Base-by-base conservation (phyloP, 108 stramenopile genomes). In the Conticribra weissflogii region DNA sequence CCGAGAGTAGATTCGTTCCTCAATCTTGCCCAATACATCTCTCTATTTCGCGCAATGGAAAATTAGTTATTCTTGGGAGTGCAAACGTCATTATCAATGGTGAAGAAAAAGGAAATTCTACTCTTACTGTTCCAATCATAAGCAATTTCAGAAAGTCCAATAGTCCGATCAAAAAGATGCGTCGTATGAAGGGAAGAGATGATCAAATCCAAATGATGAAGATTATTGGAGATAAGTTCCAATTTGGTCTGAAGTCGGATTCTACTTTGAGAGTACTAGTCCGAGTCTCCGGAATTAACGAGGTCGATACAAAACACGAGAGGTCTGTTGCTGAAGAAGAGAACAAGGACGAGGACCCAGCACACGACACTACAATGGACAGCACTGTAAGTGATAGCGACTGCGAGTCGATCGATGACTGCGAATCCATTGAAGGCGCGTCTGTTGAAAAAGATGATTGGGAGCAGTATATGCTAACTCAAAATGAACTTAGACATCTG, bases 11-110 rank as follows among this genome's bases (percentile, higher is more conserved):
- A 54, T 72, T 55, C 56, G 44, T 72, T 33, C 54, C 71, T 25
- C 71, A 72, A 72, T 57, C 23, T 18, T 72, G 71, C 44, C 61
- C 71, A n/a, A 72, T 63, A 15, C 53, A 55, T 24, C 18, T 72
- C 16, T 72, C 71, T 24, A 53, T 72, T 9, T 55, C 61, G 9
- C 53, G 71, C 19, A 62, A 72, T 0, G 71, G 71, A 31, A 63
- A 47, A 44, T 18, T 72, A 18, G 54, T 57, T 21, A 16, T 25
- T 12, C 34, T 72, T 23, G 71, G 71, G 48, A 55, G 17, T 17
- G 71, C 62, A 0, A 52, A 55, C 34, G 25, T 72, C 0, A 24
- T 57, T 19, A 72, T 72, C 46, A 61, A 63, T 36, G 71, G 71
- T 15, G 60, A 61, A 3, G 71, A 63, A 56, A 51, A 36, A 45